These are phyloP conservation scores for Cercospora canescens DNA, from an alignment of 2,329 filamentous ascomycete genomes.

Conservation along the genomic window DNA sequence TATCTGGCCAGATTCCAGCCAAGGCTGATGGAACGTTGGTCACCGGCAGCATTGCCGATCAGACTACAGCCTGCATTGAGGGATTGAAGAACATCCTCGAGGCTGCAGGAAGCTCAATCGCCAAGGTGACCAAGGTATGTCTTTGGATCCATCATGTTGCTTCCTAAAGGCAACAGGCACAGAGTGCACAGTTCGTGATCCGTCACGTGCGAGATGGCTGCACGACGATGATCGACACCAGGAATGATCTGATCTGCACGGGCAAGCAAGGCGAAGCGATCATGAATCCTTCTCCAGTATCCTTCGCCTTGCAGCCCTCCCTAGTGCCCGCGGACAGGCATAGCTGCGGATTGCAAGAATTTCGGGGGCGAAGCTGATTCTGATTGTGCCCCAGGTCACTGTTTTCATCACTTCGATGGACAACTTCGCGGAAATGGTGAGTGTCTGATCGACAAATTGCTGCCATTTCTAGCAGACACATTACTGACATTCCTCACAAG, in stretches of 20 bases:
- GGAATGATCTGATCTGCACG: background rate
- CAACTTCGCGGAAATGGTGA: slow-evolving; percentile 72
- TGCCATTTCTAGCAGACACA: background rate
- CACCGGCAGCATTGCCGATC: slow-evolving; percentile 64
- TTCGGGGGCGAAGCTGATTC: slow-evolving; percentile 4
- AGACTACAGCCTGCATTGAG: slow-evolving; percentile 70
- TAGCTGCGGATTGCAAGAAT: background rate
- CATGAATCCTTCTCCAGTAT: background rate
- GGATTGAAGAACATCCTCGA: slow-evolving; percentile 83
- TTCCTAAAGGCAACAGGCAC: background rate
- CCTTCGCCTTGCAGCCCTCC: background rate
- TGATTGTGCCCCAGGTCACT: slow-evolving; percentile 39
- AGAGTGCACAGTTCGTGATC: background rate
- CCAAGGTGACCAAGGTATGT: slow-evolving; percentile 79
- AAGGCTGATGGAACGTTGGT: slow-evolving; percentile 62
- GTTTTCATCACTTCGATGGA: slow-evolving; percentile 92
- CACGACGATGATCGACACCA: background rate
- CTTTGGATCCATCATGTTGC: background rate
- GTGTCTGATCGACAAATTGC: background rate
- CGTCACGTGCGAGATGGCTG: background rate
- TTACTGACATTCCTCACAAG: slow-evolving; percentile 33
- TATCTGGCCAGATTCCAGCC: slow-evolving; percentile 77
- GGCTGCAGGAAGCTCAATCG: slow-evolving; percentile 75
- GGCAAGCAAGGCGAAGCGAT: slow-evolving; percentile 2
- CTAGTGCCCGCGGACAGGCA: too few relatives aligned